Evolutionary conservation across 768 basidiomycete species (phyloP).

Genomic region (Pleurotus giganteus): DNA sequence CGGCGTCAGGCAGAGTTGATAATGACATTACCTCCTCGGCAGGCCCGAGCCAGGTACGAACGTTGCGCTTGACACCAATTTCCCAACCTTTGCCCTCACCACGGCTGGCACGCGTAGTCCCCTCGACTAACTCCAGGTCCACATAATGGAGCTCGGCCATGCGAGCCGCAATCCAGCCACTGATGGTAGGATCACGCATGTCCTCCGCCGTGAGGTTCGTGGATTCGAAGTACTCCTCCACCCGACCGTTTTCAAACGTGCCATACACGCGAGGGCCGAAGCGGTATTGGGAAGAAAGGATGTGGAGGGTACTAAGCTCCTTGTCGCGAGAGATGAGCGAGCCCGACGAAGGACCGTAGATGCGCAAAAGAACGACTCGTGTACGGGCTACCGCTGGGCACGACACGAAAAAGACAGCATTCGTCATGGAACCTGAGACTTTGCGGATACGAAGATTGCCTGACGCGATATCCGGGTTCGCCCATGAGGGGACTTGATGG

Average conservation of each 20-base stretch:
- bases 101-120: conserved; percentile 31
- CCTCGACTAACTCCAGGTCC: conserved; percentile 69
- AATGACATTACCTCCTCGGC: conserved; percentile 77
- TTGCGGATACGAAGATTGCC: conserved; percentile 63
- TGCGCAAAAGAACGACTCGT: conserved; percentile 79
- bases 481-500: conserved; percentile 63
- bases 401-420: conserved; percentile 95
- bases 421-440: conserved; percentile 91
- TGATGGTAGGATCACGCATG: conserved; percentile 71
- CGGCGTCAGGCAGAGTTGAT: conserved; percentile 42
- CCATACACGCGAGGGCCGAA: conserved; percentile 93
- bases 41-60: conserved; percentile 65
- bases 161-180: conserved; percentile 85
- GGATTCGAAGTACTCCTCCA: conserved; percentile 95
- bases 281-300: conserved; percentile 82
- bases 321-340: conserved; percentile 83
- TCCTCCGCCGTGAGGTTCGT: conserved; percentile 75
- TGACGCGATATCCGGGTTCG: conserved; percentile 39
- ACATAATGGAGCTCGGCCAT: conserved; percentile 97
- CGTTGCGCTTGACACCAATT: conserved; percentile 62
- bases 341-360: conserved; percentile 88
- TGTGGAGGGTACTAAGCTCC: conserved; percentile 86
- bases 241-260: conserved; percentile 91
- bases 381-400: conserved; percentile 48
- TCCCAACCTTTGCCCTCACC: conserved; percentile 51